Conservation (phyloP, 257 asterid genomes). For the Leptodermis oblonga region DNA sequence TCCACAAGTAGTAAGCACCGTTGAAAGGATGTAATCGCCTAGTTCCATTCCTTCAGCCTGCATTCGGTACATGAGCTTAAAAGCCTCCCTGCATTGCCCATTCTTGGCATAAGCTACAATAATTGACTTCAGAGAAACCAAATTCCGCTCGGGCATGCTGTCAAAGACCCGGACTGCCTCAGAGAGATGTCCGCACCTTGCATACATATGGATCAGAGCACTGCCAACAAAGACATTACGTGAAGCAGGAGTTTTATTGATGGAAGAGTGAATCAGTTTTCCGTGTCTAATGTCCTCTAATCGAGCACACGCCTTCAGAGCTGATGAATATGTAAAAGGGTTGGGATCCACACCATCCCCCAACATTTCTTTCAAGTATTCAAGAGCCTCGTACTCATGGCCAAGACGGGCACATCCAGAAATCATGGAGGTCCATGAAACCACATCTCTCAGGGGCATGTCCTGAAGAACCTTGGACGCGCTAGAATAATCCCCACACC, state of each 20-base stretch:
- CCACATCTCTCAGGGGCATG: slow-evolving; percentile 74
- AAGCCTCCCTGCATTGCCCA: slow-evolving; percentile 71
- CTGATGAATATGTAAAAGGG: slow-evolving; percentile 79
- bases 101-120: slow-evolving; percentile 69
- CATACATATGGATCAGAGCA: slow-evolving; percentile 84
- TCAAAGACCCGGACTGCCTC: slow-evolving; percentile 80
- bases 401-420: slow-evolving; percentile 75
- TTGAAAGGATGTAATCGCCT: slow-evolving; percentile 54
- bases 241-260: slow-evolving; percentile 56
- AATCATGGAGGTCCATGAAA: slow-evolving; percentile 93
- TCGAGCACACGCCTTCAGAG: slow-evolving; percentile 81
- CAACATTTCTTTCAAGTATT: slow-evolving; percentile 74
- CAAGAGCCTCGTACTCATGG: slow-evolving; percentile 80
- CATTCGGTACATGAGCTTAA: slow-evolving; percentile 76
- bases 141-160: slow-evolving; percentile 70
- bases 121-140: slow-evolving; percentile 77
- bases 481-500: slow-evolving; percentile 57
- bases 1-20: slow-evolving; percentile 73
- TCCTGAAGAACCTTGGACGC: slow-evolving; percentile 66
- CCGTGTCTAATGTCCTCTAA: slow-evolving; percentile 61
- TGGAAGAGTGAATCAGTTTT: slow-evolving; percentile 64
- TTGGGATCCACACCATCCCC: slow-evolving; percentile 82
- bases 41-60: slow-evolving; percentile 68
- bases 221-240: slow-evolving; percentile 84
- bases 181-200: slow-evolving; percentile 68